phyloP scores from a whole-genome alignment of 2,329 filamentous ascomycete genomes.

The Ambrosiella beaveri region DNA sequence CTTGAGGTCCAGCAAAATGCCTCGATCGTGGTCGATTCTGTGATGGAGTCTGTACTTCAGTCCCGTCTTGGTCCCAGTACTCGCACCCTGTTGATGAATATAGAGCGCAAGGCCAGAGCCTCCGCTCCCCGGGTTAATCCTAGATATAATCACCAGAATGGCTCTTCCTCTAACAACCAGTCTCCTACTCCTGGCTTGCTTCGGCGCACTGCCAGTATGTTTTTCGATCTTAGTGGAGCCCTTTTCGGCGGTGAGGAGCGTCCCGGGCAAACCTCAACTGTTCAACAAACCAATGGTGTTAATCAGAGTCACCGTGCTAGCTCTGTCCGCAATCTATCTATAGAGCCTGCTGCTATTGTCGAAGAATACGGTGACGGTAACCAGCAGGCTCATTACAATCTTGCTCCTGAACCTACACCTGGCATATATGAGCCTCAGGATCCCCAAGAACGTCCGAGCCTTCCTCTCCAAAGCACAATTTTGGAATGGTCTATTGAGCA shows the following conservation, averaged over 20 bases:
- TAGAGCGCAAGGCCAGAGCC: slow-evolving; percentile 35
- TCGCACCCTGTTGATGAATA: slow-evolving; percentile 57
- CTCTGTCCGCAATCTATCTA: slow-evolving; percentile 13
- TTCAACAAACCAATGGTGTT: slow-evolving; percentile 4
- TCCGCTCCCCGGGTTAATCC: slow-evolving; percentile 19
- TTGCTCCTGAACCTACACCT: slow-evolving; percentile 51
- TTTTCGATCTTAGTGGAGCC: slow-evolving; percentile 37
- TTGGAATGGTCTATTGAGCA: slow-evolving; percentile 95
- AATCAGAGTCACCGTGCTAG: slow-evolving; percentile 18
- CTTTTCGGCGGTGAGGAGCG: slow-evolving; percentile 31
- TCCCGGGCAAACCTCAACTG: slow-evolving; percentile 19
- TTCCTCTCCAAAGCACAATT: slow-evolving; percentile 71
- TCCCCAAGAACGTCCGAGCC: slow-evolving; percentile 53
- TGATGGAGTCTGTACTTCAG: slow-evolving; percentile 60
- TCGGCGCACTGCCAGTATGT: slow-evolving; percentile 44
- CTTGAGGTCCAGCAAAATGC: slow-evolving; percentile 82
- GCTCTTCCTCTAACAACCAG: slow-evolving; percentile 21
- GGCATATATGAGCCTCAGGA: too few species aligned
- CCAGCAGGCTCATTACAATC: slow-evolving; percentile 53
- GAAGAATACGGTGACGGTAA: slow-evolving; percentile 56
- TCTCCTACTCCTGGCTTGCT: slow-evolving; percentile 39
- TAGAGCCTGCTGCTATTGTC: slow-evolving; percentile 24
- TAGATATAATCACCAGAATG: slow-evolving; percentile 23
- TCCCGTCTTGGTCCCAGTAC: slow-evolving; percentile 59
- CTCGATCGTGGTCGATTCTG: slow-evolving; percentile 66